Evolutionary conservation across 192 early-diverging fungal genomes (phyloP), one percentile per base, ranked within the genome.

Genomic region (Backusella liffmaniae): DNA sequence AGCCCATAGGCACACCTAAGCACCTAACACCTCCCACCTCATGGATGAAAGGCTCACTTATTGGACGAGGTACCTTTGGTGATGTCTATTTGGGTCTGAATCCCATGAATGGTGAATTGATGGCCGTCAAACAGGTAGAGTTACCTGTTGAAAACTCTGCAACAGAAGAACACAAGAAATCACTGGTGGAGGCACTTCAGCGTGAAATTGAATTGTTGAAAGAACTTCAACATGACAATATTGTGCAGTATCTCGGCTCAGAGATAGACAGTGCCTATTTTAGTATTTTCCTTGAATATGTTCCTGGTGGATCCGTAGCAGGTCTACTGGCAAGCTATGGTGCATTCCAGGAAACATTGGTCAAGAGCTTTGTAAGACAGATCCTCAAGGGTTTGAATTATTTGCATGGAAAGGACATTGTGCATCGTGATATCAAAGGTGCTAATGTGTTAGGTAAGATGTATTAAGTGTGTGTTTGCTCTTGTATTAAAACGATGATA

Each of bases 401-500:
- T 83, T 88, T 99, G 32, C 98, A 99, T 75, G 91, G 92, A 51
- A 90, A 93, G 70, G 91, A 92, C 68, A 99, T 99, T 75, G 97
- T 99, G 79, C 98, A 99, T 82, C 87, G 98, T 10, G 97, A 99
- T 73, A 99, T 99, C 76, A 99, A 99, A 82, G 96, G 96, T n/a
- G 96, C 94, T 72, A 99, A 97, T 74, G 91, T 94, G 76, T 73
- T 94, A 53, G 83, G 90, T 91, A 78, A 84, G 75, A 83, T 5
- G 29, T 12, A 53, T 8, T 0, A 44, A n/a, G 21, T n/a, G 30
- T 32, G 32, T 2, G n/a, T 30, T 10, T 15, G 15, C 16, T 34
- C 65, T 72, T 5, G 18, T 62, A 23, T 77, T 10, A 39, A 39
- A 39, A 39, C 7, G 1, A 39, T 32, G 32, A 0, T 3, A 32